Conservation (phyloP, 2,329 filamentous ascomycete genomes). For the Cladosporium velox region DNA sequence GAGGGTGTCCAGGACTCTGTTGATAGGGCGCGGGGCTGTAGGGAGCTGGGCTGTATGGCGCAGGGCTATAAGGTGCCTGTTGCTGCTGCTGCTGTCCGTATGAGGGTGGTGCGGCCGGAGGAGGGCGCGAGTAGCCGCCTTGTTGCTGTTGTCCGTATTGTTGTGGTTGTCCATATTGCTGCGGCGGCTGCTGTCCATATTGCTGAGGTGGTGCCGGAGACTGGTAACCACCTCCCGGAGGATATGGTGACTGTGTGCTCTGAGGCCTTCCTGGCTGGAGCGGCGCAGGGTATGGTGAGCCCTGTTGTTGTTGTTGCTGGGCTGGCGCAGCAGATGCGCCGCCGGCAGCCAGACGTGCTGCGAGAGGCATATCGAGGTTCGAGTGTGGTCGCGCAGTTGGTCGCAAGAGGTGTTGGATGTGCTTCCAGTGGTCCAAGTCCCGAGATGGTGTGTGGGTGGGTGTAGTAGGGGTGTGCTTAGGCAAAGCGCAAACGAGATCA, state of each 20-base stretch:
- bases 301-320: slow-evolving; percentile 26
- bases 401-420: neutral
- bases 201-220: slow-evolving; percentile 26
- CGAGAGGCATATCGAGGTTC: slow-evolving; percentile 31
- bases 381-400: neutral
- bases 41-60: slow-evolving; percentile 30
- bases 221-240: slow-evolving; percentile 24
- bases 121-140: slow-evolving; percentile 36
- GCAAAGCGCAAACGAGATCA: neutral
- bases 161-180: slow-evolving; percentile 27
- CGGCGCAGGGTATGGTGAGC: slow-evolving; percentile 46
- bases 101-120: slow-evolving; percentile 28
- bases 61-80: slow-evolving; percentile 25
- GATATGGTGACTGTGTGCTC: slow-evolving; percentile 35
- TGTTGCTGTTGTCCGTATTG: slow-evolving; percentile 7
- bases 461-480: slow-evolving; percentile 29
- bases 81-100: slow-evolving; percentile 23
- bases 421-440: neutral
- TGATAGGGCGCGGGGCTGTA: slow-evolving; percentile 36
- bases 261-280: slow-evolving; percentile 29
- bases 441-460: neutral
- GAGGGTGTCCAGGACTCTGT: slow-evolving; percentile 33
- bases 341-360: slow-evolving; percentile 33
- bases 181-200: slow-evolving; percentile 20
- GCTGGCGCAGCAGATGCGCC: slow-evolving; percentile 38